These are phyloP conservation scores for Penicillium hesseltinei DNA, from an alignment of 2,329 filamentous ascomycete genomes.

Conservation along the genomic window DNA sequence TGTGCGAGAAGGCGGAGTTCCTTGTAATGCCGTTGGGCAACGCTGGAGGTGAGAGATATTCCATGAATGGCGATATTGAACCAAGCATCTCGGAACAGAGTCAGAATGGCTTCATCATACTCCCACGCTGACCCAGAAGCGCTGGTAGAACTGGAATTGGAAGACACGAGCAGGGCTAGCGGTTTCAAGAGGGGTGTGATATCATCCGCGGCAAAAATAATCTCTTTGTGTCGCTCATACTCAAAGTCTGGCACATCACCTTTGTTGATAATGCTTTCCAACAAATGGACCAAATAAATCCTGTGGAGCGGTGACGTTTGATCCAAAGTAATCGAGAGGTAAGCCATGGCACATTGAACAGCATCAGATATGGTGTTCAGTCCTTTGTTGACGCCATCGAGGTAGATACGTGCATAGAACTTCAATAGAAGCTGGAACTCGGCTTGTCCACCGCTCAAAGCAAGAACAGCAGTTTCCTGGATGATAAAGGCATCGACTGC, in stretches of 20 bases:
- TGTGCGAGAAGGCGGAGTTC: constrained; percentile 83
- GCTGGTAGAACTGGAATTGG: constrained; percentile 21
- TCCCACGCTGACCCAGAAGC: constrained; percentile 33
- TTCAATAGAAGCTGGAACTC: constrained; percentile 87
- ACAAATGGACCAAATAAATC: constrained; percentile 77
- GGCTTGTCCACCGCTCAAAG: constrained; percentile 70
- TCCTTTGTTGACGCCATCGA: constrained; percentile 69
- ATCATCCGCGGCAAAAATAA: constrained; percentile 78
- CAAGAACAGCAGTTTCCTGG: constrained; percentile 73
- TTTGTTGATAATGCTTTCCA: constrained; percentile 85
- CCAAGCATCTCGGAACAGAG: constrained; percentile 86
- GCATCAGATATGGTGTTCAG: constrained; percentile 68
- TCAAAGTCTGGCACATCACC: constrained; percentile 78
- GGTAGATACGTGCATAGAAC: constrained; percentile 72
- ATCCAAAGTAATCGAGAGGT: constrained; percentile 68
- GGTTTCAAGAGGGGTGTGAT: constrained; percentile 86
- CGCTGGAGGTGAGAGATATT: constrained; percentile 71
- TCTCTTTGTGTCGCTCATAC: constrained; percentile 71
- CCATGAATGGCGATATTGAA: constrained; percentile 97
- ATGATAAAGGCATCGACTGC: constrained; percentile 83
- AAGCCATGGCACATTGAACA: constrained; percentile 74
- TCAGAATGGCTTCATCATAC: constrained; percentile 66
- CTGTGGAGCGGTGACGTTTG: constrained; percentile 73
- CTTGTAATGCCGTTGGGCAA: constrained; percentile 68
- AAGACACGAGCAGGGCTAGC: constrained; percentile 77